Evolutionary conservation across 768 basidiomycete genomes (phyloP).

Genomic region (Suillus alpinus): DNA sequence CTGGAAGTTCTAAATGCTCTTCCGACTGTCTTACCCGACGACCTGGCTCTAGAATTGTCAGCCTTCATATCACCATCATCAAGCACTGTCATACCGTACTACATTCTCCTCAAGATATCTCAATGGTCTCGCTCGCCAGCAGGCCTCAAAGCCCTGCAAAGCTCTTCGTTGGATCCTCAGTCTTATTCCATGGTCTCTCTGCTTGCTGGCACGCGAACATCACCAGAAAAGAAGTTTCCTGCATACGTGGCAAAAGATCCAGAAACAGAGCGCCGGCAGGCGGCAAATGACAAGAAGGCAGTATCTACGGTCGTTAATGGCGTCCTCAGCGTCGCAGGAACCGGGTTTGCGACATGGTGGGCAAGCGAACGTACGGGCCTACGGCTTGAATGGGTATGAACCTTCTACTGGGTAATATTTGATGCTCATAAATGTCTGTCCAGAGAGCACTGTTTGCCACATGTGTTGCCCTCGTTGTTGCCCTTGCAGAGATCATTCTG

Average conservation of each 20-base stretch:
- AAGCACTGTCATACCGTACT: constrained; percentile 53
- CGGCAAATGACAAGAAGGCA: constrained; percentile 55
- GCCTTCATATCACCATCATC: constrained; percentile 33
- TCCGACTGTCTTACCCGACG: constrained; percentile 41
- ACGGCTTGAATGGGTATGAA: constrained; percentile 70
- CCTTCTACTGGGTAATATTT: constrained; percentile 1
- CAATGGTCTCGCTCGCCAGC: constrained; percentile 62
- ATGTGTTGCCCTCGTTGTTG: constrained; percentile 60
- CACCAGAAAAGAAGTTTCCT: constrained; percentile 71
- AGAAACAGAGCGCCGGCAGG: constrained; percentile 45
- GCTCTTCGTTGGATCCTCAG: constrained; percentile 43
- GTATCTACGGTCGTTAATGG: constrained; percentile 72
- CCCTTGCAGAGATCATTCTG: constrained; percentile 64
- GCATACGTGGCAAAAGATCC: constrained; percentile 44
- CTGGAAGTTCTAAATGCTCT: constrained; percentile 46
- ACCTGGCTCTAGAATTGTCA: constrained; percentile 41
- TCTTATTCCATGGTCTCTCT: constrained; percentile 71
- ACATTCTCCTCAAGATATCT: constrained; percentile 55
- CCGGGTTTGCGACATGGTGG: constrained; percentile 72
- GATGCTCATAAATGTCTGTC: constrained; percentile 7
- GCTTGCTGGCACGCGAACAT: constrained; percentile 76
- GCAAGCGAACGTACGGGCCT: constrained; percentile 61
- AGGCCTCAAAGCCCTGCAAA: constrained; percentile 41
- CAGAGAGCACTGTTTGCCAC: constrained; percentile 65
- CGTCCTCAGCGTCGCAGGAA: constrained; percentile 63